Conservation (phyloP, 2,329 filamentous ascomycete genomes). For the Pseudocercospora crystallina region DNA sequence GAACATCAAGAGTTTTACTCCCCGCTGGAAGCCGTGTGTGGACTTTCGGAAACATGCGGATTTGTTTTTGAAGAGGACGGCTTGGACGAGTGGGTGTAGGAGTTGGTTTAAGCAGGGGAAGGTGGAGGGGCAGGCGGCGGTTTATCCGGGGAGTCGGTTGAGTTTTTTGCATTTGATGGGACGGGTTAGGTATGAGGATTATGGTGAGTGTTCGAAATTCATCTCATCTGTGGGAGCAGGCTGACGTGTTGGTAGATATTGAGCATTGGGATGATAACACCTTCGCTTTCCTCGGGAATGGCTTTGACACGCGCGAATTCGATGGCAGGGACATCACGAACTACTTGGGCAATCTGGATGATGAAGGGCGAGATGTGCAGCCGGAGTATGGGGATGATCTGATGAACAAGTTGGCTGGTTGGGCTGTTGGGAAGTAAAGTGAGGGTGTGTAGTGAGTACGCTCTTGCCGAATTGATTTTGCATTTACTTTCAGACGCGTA, state of each 20-base stretch:
- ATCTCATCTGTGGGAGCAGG: too few species aligned
- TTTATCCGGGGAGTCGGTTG: constrained; percentile 42
- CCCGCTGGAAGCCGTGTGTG: constrained; percentile 32
- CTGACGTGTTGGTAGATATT: constrained; percentile 30
- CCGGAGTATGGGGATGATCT: constrained; percentile 43
- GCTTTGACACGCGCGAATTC: constrained; percentile 46
- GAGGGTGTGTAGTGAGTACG: not conserved
- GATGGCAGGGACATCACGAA: constrained; percentile 50
- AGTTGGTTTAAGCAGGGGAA: constrained; percentile 41
- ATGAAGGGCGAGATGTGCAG: constrained; percentile 41
- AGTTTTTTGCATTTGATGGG: constrained; percentile 41
- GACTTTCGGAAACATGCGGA: constrained; percentile 44
- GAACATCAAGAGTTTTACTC: constrained; percentile 42
- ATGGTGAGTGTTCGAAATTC: too few species aligned
- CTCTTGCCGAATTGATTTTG: too few species aligned
- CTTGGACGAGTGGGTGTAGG: constrained; percentile 37
- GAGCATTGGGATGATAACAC: constrained; percentile 41
- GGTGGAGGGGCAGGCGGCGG: constrained; percentile 38
- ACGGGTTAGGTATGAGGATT: constrained; percentile 43
- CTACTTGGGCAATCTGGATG: constrained; percentile 44
- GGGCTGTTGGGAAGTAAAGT: constrained; percentile 26
- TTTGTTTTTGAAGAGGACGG: constrained; percentile 41
- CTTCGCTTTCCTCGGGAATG: constrained; percentile 45
- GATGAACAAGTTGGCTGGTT: constrained; percentile 40
- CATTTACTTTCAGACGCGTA: too few species aligned